Conservation (phyloP, 2,329 filamentous ascomycete species). For the Pyrenophora graminea region DNA sequence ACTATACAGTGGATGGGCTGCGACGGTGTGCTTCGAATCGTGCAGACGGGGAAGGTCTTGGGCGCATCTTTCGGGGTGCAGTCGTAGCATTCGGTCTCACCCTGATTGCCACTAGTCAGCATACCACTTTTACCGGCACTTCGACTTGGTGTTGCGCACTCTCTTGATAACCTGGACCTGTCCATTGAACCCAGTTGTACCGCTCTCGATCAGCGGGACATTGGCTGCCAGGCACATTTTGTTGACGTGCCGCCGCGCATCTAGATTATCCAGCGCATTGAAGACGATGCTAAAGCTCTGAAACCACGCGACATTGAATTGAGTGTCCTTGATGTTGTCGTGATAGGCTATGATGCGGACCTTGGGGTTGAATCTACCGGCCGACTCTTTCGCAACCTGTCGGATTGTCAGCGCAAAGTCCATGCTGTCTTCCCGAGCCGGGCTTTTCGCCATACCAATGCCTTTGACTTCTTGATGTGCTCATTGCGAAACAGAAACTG, state of each 20-base stretch:
- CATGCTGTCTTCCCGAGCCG: not conserved
- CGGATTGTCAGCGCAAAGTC: constrained; percentile 23
- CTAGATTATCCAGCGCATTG: constrained; percentile 95
- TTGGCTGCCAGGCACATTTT: constrained; percentile 94
- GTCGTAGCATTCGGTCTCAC: constrained; percentile 92
- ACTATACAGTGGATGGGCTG: constrained; percentile 99
- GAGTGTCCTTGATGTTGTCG: constrained; percentile 88
- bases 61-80: constrained; percentile 87
- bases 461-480: constrained; percentile 97
- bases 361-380: constrained; percentile 84
- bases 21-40: constrained; percentile 92
- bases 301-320: constrained; percentile 91
- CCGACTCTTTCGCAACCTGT: constrained; percentile 89
- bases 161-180: constrained; percentile 97
- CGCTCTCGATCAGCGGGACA: constrained; percentile 91
- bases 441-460: constrained; percentile 62
- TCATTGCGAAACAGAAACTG: constrained; percentile 97
- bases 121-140: not conserved
- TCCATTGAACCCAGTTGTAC: constrained; percentile 95
- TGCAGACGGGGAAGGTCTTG: constrained; percentile 94
- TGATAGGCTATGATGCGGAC: constrained; percentile 87
- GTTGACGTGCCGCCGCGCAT: constrained; percentile 92
- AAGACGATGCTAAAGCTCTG: constrained; percentile 82
- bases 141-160: constrained; percentile 40
- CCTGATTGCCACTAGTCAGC: constrained; percentile 48